These are phyloP conservation scores for Xeromyces bisporus DNA, from an alignment of 495 filamentous ascomycete species.

Conservation along the genomic window DNA sequence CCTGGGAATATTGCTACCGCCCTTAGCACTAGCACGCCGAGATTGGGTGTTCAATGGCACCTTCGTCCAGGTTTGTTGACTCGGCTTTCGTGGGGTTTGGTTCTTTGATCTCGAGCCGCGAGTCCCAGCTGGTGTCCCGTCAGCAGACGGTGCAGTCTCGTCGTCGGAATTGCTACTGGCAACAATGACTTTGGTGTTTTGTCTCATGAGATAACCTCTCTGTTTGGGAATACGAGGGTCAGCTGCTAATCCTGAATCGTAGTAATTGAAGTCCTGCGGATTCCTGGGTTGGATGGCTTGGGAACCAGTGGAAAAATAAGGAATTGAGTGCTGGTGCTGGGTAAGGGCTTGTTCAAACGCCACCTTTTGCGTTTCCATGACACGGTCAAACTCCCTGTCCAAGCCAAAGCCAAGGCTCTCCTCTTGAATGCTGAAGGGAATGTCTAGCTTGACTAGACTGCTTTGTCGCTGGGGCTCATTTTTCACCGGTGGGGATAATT, in stretches of 20 bases:
- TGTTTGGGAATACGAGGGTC: slow-evolving; percentile 43
- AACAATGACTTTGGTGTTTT: slow-evolving; percentile 93
- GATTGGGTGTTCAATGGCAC: slow-evolving; percentile 85
- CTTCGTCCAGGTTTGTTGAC: slow-evolving; percentile 79
- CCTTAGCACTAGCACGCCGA: slow-evolving; percentile 48
- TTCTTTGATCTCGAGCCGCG: slow-evolving; percentile 44
- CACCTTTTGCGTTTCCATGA: slow-evolving; percentile 98
- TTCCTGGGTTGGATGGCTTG: slow-evolving; percentile 4
- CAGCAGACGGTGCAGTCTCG: slow-evolving; percentile 18
- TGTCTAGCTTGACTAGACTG: slow-evolving; percentile 48
- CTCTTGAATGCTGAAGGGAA: slow-evolving; percentile 37
- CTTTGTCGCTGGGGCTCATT: slow-evolving; percentile 26
- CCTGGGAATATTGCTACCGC: slow-evolving; percentile 40
- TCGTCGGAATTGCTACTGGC: slow-evolving; percentile 52
- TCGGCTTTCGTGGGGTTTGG: slow-evolving; percentile 58
- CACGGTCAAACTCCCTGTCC: slow-evolving; percentile 81
- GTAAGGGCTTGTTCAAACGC: slow-evolving; percentile 38
- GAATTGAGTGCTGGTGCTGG: slow-evolving; percentile 6
- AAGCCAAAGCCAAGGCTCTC: slow-evolving; percentile 60
- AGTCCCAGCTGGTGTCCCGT: slow-evolving; percentile 36
- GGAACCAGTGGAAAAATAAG: slow-evolving; percentile 2
- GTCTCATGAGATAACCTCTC: slow-evolving; percentile 96
- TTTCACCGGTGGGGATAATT: slow-evolving; percentile 6
- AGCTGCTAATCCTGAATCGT: slow-evolving; percentile 23
- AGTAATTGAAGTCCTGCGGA: background rate